phyloP scores from a whole-genome alignment of 495 filamentous ascomycete species.

The Pyrenopolyporus hunteri region DNA sequence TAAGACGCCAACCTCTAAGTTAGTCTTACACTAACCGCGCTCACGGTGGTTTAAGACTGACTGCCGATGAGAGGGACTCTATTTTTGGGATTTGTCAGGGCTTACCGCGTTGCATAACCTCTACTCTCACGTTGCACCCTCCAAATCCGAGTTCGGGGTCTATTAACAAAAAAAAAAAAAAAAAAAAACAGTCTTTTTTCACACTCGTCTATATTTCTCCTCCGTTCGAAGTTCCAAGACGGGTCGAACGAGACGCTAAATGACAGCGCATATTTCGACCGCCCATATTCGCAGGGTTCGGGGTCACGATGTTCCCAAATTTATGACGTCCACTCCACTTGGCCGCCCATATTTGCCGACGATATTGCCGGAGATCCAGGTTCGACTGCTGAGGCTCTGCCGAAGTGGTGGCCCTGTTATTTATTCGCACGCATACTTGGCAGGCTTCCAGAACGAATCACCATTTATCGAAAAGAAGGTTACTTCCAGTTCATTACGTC shows the following conservation, averaged over 20 bases:
- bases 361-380: slow-evolving; percentile 29
- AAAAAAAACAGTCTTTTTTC: background rate
- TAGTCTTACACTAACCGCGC: background rate
- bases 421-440: slow-evolving; percentile 3
- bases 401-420: slow-evolving; percentile 17
- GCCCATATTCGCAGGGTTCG: slow-evolving; percentile 2
- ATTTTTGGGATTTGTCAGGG: slow-evolving; percentile 13
- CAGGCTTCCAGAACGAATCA: slow-evolving; percentile 20
- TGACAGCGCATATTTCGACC: background rate
- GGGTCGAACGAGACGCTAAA: slow-evolving; percentile 1
- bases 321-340: slow-evolving; percentile 12
- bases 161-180: background rate
- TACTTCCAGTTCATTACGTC: background rate
- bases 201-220: no score
- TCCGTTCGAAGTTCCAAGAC: no score
- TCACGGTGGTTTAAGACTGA: background rate
- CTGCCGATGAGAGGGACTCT: slow-evolving; percentile 1
- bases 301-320: slow-evolving; percentile 26
- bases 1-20: no score
- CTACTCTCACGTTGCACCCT: background rate
- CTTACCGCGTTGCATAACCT: no score
- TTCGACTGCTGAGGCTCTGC: slow-evolving; percentile 28
- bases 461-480: slow-evolving; percentile 4
- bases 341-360: slow-evolving; percentile 27
- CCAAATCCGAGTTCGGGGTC: background rate